Conservation (phyloP, 305 asterid species). For the Ruellia speciosa region DNA sequence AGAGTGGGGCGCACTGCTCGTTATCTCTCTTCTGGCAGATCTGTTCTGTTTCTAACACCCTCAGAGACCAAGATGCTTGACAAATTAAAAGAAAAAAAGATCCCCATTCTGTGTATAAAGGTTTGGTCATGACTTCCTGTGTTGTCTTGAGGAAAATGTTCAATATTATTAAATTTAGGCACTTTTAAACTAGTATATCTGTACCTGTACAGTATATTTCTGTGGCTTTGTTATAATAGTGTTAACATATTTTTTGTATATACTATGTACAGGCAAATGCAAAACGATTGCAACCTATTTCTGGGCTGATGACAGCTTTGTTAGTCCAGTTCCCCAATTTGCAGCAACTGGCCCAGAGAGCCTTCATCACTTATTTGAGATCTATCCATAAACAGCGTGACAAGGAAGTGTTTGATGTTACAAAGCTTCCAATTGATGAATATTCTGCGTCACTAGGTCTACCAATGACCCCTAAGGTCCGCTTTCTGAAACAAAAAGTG, state of each 20-base stretch:
- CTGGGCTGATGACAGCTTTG: slow-evolving; percentile 70
- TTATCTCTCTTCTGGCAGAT: slow-evolving; percentile 72
- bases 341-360: slow-evolving; percentile 71
- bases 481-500: slow-evolving; percentile 56
- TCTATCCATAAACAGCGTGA: slow-evolving; percentile 72
- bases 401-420: slow-evolving; percentile 80
- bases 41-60: slow-evolving; percentile 74
- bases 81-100: slow-evolving; percentile 73
- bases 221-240: background rate
- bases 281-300: slow-evolving; percentile 66
- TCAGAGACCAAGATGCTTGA: slow-evolving; percentile 79
- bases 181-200: background rate
- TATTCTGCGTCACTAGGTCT: slow-evolving; percentile 89
- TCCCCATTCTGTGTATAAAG: slow-evolving; percentile 60
- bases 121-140: slow-evolving; percentile 25
- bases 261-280: slow-evolving; percentile 56
- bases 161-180: no score
- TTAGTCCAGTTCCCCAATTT: slow-evolving; percentile 74
- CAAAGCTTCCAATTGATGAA: slow-evolving; percentile 66
- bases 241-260: slow-evolving; percentile 8
- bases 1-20: slow-evolving; percentile 99
- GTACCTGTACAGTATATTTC: background rate
- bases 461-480: slow-evolving; percentile 89
- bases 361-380: slow-evolving; percentile 76
- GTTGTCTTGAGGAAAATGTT: background rate